These are phyloP conservation scores for Escovopsis sp. DNA, from an alignment of 2,329 filamentous ascomycete genomes.

Conservation along the genomic window DNA sequence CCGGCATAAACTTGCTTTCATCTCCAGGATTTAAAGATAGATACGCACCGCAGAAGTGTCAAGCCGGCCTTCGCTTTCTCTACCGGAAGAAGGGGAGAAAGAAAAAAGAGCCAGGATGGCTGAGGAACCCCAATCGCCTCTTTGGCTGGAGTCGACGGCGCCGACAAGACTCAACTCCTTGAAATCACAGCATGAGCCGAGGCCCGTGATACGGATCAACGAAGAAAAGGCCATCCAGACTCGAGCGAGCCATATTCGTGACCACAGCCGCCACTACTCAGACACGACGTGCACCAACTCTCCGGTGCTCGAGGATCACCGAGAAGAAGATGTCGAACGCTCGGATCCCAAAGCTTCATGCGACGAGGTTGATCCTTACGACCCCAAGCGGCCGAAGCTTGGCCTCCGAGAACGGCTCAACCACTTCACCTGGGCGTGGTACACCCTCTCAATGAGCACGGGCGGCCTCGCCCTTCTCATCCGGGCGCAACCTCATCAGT, in stretches of 20 bases:
- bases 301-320: background rate
- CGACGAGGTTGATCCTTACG: constrained; percentile 9
- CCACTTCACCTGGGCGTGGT: constrained; percentile 61
- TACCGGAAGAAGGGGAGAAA: no score
- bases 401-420: constrained; percentile 30
- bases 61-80: no score
- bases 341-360: background rate
- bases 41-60: no score
- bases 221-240: no score
- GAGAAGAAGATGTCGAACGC: background rate
- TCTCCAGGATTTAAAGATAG: no score
- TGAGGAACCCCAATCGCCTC: background rate
- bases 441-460: constrained; percentile 60
- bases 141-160: constrained; percentile 4
- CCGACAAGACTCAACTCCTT: constrained; percentile 2
- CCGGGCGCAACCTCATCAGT: constrained; percentile 46
- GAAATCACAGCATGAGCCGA: no score
- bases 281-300: constrained; percentile 2
- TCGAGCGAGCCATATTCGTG: background rate
- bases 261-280: constrained; percentile 1
- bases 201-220: no score
- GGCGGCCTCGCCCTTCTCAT: constrained; percentile 55
- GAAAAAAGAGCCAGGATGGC: background rate
- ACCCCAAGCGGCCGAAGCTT: constrained; percentile 16
- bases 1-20: no score